phyloP scores from a whole-genome alignment of 2,329 filamentous ascomycete species.

The Beauveria scarabaeidicola region DNA sequence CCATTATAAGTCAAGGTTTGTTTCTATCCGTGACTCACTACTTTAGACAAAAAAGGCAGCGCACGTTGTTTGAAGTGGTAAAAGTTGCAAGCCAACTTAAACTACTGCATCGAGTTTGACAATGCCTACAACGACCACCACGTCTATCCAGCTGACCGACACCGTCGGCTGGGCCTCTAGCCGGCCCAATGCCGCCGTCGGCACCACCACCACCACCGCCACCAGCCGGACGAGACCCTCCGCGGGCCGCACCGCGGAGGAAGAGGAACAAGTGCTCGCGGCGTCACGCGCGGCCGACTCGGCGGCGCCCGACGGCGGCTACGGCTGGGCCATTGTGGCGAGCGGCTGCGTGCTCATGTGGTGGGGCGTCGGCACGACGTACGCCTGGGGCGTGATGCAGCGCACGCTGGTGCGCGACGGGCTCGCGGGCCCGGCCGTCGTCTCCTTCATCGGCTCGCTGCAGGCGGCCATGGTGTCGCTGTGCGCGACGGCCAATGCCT shows the following conservation, averaged over 20 bases:
- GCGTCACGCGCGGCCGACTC: conserved; percentile 37
- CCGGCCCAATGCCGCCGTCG: not conserved
- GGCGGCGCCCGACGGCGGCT: conserved; percentile 43
- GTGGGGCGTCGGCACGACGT: conserved; percentile 48
- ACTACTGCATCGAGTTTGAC: not conserved
- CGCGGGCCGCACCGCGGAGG: not conserved
- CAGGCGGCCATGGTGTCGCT: conserved; percentile 40
- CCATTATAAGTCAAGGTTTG: not conserved
- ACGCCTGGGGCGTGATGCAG: conserved; percentile 55
- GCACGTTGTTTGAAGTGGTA: not conserved
- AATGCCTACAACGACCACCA: conserved; percentile 6
- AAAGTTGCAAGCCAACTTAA: not conserved
- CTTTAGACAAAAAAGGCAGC: not conserved
- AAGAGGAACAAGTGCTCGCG: conserved; percentile 23
- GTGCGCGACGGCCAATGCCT: conserved; percentile 42
- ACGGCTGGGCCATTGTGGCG: conserved; percentile 47
- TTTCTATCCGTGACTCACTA: not conserved
- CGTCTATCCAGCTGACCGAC: conserved; percentile 2
- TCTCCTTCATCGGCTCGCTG: conserved; percentile 52
- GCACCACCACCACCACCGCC: not conserved
- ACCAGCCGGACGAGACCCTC: not conserved
- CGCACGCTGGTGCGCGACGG: conserved; percentile 41
- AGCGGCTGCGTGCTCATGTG: conserved; percentile 43
- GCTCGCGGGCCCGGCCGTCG: conserved; percentile 39
- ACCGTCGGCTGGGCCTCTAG: not conserved